Conservation (phyloP, 768 basidiomycete species). For the Pulveroboletus sp. region DNA sequence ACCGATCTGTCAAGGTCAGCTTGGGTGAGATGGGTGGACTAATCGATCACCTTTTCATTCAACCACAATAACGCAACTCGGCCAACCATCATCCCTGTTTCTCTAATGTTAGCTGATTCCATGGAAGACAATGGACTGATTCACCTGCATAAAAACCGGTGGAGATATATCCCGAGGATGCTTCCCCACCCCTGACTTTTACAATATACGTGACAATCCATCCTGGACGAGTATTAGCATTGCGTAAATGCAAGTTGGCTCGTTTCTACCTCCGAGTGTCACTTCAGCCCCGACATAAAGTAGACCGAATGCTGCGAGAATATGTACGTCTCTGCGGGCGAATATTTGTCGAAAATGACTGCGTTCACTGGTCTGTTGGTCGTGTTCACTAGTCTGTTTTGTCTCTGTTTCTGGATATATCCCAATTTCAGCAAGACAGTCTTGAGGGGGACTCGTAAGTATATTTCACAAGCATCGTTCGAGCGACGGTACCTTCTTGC, state of each 20-base stretch:
- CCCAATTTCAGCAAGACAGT: conserved; percentile 36
- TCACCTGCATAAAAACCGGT: conserved; percentile 36
- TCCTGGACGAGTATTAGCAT: conserved; percentile 31
- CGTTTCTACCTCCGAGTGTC: conserved; percentile 41
- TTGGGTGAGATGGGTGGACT: not conserved
- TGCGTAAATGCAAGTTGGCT: not conserved
- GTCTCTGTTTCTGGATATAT: conserved; percentile 26
- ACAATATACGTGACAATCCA: conserved; percentile 67
- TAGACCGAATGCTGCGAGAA: conserved; percentile 44
- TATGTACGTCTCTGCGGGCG: conserved; percentile 38
- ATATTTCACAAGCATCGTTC: not conserved
- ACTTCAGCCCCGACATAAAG: conserved; percentile 55
- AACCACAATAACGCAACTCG: conserved; percentile 29
- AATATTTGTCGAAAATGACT: conserved; percentile 49
- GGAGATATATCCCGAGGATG: conserved; percentile 46
- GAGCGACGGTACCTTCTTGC: conserved; percentile 53
- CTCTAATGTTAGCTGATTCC: not conserved
- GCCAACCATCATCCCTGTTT: conserved; percentile 28
- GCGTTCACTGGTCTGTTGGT: conserved; percentile 23
- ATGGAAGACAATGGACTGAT: not conserved
- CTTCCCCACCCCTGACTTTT: conserved; percentile 41
- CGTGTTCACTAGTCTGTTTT: conserved; percentile 23
- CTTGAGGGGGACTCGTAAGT: conserved; percentile 18
- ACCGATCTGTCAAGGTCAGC: conserved; percentile 25
- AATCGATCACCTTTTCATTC: conserved; percentile 21